Base-by-base conservation (phyloP, 352 stramenopile species). In the Proteromonas lacertae region DNA sequence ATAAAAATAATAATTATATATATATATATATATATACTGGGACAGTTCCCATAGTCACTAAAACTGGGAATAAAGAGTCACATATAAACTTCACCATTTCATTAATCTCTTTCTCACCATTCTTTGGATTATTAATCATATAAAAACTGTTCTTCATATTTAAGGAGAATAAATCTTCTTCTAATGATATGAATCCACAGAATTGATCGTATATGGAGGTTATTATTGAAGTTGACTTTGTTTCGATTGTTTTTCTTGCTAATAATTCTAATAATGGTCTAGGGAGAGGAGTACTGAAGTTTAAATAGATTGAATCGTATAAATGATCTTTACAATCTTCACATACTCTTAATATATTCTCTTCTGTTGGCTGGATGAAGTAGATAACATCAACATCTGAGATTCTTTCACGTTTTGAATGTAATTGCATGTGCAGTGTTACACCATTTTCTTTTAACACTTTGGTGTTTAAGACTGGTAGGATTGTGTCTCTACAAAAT, bases 381-480 rank as follows among this genome's bases (percentile, higher is more conserved):
- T 95, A 95, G 19, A 95, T 74, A 25, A 73, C 82, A 2, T 78
- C 76, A 1, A 93, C 82, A 47, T 94, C 81, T 3, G 78, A 73
- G 36, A 96, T 92, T 20, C 69, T 57, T 38, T 94, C 79, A 3
- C 84, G 63, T 33, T 92, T 73, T 14, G 57, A 57, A 14, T 87
- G 66, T 25, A 57, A 32, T 41, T 52, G 36, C 58, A 95, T 71
- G 54, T 95, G 82, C 17, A 96, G 60, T 29, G 84, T 96, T 31
- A 96, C 80, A 34, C 82, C 71, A 24, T 84, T 79, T 42, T 81
- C 74, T 30, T 82, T 69, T 12, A 96, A 66, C 52, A 90, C 70
- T 41, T 79, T 72, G 23, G 95, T 77, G 43, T 81, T 89, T n/a
- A 94, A 53, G 19, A 96, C 74, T 16, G 84, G 83, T 21, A 75